Evolutionary conservation across 2,329 filamentous ascomycete species (phyloP).

Genomic region (Ascochyta koolunga): DNA sequence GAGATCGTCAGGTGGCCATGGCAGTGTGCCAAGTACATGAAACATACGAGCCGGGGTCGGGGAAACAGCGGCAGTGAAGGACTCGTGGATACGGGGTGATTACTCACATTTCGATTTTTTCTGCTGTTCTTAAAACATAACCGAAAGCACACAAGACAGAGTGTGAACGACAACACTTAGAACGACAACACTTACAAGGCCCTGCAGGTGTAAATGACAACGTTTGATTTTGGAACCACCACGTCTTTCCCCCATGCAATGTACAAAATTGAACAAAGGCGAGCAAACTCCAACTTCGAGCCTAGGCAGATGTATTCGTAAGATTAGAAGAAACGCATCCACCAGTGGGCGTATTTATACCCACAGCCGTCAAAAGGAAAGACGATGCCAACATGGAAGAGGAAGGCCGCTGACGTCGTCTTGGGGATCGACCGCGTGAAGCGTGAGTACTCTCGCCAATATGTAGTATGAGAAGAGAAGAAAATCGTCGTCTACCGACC

Average conservation of each 20-base stretch:
- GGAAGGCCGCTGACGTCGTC: constrained; percentile 20
- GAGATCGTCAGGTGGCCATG: neutral
- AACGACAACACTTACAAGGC: neutral
- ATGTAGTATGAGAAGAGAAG: constrained; percentile 3
- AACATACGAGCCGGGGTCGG: too few relatives aligned
- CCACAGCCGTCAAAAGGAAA: constrained; percentile 19
- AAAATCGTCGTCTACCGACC: constrained; percentile 9
- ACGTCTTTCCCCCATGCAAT: neutral
- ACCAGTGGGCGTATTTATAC: constrained; percentile 17
- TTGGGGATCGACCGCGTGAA: constrained; percentile 14
- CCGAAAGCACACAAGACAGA: neutral
- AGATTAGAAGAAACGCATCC: constrained; percentile 9
- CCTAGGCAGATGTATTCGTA: constrained; percentile 12
- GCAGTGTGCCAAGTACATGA: neutral
- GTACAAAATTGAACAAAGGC: neutral
- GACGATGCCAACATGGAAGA: constrained; percentile 3
- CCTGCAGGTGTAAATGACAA: neutral
- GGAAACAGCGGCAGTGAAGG: too few relatives aligned
- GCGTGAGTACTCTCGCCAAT: neutral
- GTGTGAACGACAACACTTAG: neutral
- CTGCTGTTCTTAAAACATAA: too few relatives aligned
- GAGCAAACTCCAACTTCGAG: constrained; percentile 6
- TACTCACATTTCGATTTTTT: too few relatives aligned
- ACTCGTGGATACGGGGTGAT: neutral
- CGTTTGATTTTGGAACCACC: neutral